A percentile compares a stretch with the other conserved stretches of the same genome.
Evolutionary conservation across 2,329 filamentous ascomycete species (phyloP).

Genomic region (Cercospora sp.): DNA sequence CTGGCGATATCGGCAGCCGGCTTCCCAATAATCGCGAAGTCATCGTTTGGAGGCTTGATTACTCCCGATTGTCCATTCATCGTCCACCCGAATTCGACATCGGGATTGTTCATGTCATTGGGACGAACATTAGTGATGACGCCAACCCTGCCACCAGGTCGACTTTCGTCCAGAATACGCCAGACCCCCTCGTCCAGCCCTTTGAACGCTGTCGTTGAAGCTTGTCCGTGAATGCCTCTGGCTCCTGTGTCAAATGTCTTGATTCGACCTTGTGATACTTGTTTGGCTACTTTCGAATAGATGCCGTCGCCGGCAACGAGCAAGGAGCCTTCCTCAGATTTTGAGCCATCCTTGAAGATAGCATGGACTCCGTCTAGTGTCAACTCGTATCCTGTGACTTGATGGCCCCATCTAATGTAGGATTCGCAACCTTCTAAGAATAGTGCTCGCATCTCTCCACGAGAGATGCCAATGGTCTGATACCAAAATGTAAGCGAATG

Average conservation of each 20-base stretch:
- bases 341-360: constrained; percentile 61
- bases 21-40: constrained; percentile 60
- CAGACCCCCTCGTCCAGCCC: constrained; percentile 65
- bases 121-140: constrained; percentile 66
- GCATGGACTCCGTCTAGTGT: constrained; percentile 57
- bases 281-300: constrained; percentile 60
- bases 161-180: constrained; percentile 52
- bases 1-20: constrained; percentile 61
- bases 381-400: constrained; percentile 61
- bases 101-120: constrained; percentile 59
- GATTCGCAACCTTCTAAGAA: constrained; percentile 61
- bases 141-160: constrained; percentile 52
- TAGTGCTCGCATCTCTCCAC: constrained; percentile 62
- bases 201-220: constrained; percentile 62
- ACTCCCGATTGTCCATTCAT: constrained; percentile 60
- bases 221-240: constrained; percentile 65
- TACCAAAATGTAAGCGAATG: not conserved
- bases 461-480: constrained; percentile 60
- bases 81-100: constrained; percentile 64
- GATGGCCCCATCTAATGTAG: constrained; percentile 57
- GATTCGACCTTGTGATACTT: constrained; percentile 58
- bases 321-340: constrained; percentile 60
- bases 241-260: constrained; percentile 66
- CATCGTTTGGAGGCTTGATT: constrained; percentile 59
- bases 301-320: constrained; percentile 65